Percentiles rank a stretch among this genome's conserved stretches.
phyloP scores from a whole-genome alignment of 768 basidiomycete species.

The Leccinellum luteum region DNA sequence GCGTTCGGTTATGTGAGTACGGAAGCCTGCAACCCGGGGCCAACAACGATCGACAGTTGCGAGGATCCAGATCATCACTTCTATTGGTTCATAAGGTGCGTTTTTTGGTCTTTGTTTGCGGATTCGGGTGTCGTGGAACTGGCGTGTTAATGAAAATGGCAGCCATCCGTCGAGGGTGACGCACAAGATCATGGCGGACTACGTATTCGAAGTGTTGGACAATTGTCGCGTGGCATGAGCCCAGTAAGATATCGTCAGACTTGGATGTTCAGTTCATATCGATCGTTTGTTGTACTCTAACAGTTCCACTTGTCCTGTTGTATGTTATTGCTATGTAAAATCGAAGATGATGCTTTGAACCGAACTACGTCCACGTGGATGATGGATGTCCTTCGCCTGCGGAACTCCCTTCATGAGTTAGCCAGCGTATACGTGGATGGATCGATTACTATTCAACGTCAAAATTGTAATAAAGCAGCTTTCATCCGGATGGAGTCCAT shows the following conservation, averaged over 20 bases:
- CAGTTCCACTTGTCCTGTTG: neutral
- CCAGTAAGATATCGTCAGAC: neutral
- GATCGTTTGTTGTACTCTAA: neutral
- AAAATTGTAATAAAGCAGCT: no score
- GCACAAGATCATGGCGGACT: conserved; percentile 53
- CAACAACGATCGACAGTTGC: conserved; percentile 36
- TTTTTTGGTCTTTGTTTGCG: neutral
- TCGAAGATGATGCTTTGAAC: no score
- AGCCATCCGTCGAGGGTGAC: conserved; percentile 53
- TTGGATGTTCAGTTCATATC: neutral
- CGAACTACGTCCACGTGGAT: neutral
- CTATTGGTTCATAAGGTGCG: conserved; percentile 52
- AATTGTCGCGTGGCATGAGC: conserved; percentile 25
- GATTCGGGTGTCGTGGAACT: neutral
- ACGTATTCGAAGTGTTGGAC: conserved; percentile 40
- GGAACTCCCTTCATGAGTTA: no score
- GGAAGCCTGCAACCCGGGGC: conserved; percentile 35
- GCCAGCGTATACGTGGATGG: no score
- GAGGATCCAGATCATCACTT: conserved; percentile 47
- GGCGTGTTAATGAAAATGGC: neutral
- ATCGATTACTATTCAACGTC: no score
- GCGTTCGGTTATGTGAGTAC: conserved; percentile 50
- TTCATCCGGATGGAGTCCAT: no score
- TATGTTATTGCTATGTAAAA: neutral
- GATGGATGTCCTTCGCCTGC: neutral